Conservation (phyloP, 2,329 filamentous ascomycete genomes). For the Verruconis gallopava region DNA sequence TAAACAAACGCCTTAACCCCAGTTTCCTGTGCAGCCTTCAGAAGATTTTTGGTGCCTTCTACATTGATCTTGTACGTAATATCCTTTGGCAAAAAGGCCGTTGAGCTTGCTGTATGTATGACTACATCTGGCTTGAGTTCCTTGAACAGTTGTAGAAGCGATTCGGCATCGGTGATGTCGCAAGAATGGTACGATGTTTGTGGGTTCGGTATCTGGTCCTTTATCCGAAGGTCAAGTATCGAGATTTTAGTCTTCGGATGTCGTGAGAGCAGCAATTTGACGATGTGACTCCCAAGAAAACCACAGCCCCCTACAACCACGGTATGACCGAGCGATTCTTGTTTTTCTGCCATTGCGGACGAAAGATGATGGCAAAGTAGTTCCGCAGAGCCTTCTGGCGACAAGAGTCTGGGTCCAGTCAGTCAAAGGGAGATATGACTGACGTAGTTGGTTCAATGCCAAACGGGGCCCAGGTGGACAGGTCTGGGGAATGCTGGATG, state of each 20-base stretch:
- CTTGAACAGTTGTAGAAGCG: slow-evolving; percentile 37
- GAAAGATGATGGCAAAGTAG: no score
- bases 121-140: slow-evolving; percentile 69
- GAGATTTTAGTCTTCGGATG: slow-evolving; percentile 27
- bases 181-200: slow-evolving; percentile 23
- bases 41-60: slow-evolving; percentile 65
- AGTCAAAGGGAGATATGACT: no score
- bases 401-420: no score
- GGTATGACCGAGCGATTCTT: slow-evolving; percentile 16
- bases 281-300: slow-evolving; percentile 31
- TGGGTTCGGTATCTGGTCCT: slow-evolving; percentile 12
- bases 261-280: slow-evolving; percentile 18
- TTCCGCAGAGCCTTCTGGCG: no score
- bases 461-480: no score
- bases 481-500: no score
- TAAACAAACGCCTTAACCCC: slow-evolving; percentile 77
- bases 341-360: background rate
- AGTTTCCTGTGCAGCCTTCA: slow-evolving; percentile 56
- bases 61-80: slow-evolving; percentile 67
- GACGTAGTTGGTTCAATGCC: no score
- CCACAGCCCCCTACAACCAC: slow-evolving; percentile 36
- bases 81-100: slow-evolving; percentile 32
- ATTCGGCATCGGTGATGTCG: slow-evolving; percentile 25
- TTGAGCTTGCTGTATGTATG: slow-evolving; percentile 63
- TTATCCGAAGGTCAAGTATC: slow-evolving; percentile 21